These are phyloP conservation scores for Taphrina betulina DNA, from an alignment of 1,139 yeast species.

Conservation along the genomic window DNA sequence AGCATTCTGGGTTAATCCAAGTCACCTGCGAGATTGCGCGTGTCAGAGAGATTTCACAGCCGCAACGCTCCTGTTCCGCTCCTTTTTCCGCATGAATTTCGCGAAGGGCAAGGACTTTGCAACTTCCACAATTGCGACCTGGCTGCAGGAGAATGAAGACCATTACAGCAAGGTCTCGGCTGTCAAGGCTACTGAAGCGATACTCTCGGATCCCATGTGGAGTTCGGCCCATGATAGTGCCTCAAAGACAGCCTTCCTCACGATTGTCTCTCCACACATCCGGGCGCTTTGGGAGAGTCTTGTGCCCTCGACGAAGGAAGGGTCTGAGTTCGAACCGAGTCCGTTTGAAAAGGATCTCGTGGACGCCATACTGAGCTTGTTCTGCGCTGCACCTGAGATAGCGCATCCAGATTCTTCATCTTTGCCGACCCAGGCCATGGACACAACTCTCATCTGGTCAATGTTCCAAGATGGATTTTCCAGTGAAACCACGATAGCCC, in stretches of 20 bases:
- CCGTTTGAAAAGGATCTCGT: not conserved
- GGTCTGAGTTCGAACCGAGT: too few species aligned
- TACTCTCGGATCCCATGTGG: too few species aligned
- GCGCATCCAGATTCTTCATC: too few species aligned
- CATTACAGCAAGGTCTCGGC: too few species aligned
- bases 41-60: conserved; percentile 14
- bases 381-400: conserved; percentile 17
- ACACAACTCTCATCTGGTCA: not conserved
- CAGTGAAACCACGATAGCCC: not conserved
- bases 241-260: too few species aligned
- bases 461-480: not conserved
- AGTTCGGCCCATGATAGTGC: too few species aligned
- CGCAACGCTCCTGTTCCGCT: conserved; percentile 1
- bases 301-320: too few species aligned
- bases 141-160: conserved; percentile 8
- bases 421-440: conserved; percentile 7
- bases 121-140: not conserved
- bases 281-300: too few species aligned
- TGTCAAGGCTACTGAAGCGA: too few species aligned
- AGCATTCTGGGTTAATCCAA: too few species aligned
- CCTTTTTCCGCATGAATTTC: conserved; percentile 6
- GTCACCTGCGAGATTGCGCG: conserved; percentile 12
- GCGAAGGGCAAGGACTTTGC: conserved; percentile 5
- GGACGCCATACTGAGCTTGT: conserved; percentile 1
- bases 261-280: too few species aligned